These are phyloP conservation scores for Datura wrightii DNA, from an alignment of 257 asterid genomes.

Conservation along the genomic window DNA sequence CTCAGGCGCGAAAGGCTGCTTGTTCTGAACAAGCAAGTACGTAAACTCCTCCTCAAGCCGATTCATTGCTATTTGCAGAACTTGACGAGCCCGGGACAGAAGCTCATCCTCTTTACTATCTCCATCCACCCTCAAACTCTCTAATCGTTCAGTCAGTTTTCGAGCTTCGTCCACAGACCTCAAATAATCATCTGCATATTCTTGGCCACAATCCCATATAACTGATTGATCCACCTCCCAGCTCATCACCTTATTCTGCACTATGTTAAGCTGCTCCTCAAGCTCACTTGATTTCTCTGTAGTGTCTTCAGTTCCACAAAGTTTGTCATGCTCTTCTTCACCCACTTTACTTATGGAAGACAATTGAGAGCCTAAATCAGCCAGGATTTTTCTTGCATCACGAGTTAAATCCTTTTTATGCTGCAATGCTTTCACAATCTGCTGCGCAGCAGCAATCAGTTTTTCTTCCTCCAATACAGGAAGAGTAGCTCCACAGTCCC, in stretches of 20 bases:
- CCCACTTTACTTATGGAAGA: slow-evolving; percentile 44
- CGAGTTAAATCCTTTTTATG: slow-evolving; percentile 50
- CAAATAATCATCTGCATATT: slow-evolving; percentile 70
- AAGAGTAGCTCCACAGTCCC: slow-evolving; percentile 49
- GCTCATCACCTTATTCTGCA: slow-evolving; percentile 65
- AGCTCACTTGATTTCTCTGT: slow-evolving; percentile 50
- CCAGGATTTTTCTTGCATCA: slow-evolving; percentile 63
- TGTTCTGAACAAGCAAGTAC: slow-evolving; percentile 72
- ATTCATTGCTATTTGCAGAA: slow-evolving; percentile 81
- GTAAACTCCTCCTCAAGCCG: slow-evolving; percentile 86
- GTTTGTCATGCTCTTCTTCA: slow-evolving; percentile 32
- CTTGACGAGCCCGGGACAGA: slow-evolving; percentile 60
- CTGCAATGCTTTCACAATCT: slow-evolving; percentile 61
- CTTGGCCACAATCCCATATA: slow-evolving; percentile 83
- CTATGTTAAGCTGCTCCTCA: slow-evolving; percentile 59
- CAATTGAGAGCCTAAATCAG: slow-evolving; percentile 72
- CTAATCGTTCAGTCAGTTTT: slow-evolving; percentile 60
- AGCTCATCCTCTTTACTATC: slow-evolving; percentile 45
- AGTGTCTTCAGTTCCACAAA: slow-evolving; percentile 27
- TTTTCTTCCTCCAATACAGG: slow-evolving; percentile 66
- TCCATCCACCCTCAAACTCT: slow-evolving; percentile 44
- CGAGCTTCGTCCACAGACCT: slow-evolving; percentile 70
- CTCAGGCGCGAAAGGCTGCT: slow-evolving; percentile 88
- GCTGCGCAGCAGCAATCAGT: slow-evolving; percentile 69
- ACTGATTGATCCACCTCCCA: slow-evolving; percentile 74